These are phyloP conservation scores for Rhododendron mucronatum DNA, from an alignment of 148 eudicot species.

Conservation along the genomic window DNA sequence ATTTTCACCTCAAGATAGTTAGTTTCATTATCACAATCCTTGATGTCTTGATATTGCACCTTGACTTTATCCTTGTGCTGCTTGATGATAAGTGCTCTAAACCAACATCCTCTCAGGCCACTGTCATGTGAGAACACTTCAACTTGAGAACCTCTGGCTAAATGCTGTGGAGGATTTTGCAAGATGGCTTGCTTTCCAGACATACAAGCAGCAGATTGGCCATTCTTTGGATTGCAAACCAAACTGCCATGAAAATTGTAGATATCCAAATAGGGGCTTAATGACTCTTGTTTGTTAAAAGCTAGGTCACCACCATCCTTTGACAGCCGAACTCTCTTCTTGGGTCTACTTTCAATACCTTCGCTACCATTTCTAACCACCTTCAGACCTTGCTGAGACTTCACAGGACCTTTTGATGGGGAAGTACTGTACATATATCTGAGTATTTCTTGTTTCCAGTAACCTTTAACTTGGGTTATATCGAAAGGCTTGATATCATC, in stretches of 20 bases:
- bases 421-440: conserved; percentile 24
- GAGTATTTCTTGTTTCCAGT: conserved; percentile 66
- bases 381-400: conserved; percentile 14
- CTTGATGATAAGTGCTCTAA: conserved; percentile 58
- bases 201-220: conserved; percentile 3
- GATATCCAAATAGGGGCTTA: conserved; percentile 4
- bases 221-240: background rate
- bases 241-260: background rate
- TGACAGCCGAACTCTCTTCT: conserved; percentile 53
- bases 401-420: conserved; percentile 19
- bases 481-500: conserved; percentile 70
- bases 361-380: conserved; percentile 21
- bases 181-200: conserved; percentile 12
- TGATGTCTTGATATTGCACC: conserved; percentile 63
- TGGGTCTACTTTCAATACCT: conserved; percentile 34
- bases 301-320: conserved; percentile 26
- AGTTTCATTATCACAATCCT: conserved; percentile 67
- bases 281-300: conserved; percentile 6
- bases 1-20: conserved; percentile 57
- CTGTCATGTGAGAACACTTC: conserved; percentile 92
- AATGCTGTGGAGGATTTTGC: conserved; percentile 11
- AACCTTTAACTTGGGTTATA: conserved; percentile 66
- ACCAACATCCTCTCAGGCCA: conserved; percentile 94
- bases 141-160: conserved; percentile 48
- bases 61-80: conserved; percentile 68